Conservation (phyloP, 2,329 filamentous ascomycete species). For the Aulographum hederae region DNA sequence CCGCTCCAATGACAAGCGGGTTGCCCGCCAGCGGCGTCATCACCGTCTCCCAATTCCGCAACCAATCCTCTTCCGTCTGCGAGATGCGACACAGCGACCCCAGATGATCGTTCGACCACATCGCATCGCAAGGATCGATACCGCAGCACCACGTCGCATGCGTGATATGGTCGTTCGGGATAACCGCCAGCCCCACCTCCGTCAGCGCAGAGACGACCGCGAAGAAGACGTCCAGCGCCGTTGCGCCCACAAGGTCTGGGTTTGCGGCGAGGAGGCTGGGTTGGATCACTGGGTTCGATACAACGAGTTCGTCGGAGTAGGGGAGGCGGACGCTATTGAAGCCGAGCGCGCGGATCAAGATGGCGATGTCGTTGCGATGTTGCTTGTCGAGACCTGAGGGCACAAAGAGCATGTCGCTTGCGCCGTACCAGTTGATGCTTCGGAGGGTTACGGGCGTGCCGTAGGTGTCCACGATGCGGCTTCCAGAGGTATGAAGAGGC, state of each 20-base stretch:
- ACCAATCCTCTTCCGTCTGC: conserved; percentile 47
- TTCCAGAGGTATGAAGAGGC: conserved; percentile 25
- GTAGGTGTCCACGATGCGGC: conserved; percentile 39
- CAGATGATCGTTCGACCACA: conserved; percentile 48
- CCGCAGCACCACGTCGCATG: conserved; percentile 52
- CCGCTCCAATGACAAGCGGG: conserved; percentile 44
- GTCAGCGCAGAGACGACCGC: conserved; percentile 42
- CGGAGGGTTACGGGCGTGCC: conserved; percentile 42
- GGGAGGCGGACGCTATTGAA: conserved; percentile 55
- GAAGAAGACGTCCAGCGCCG: conserved; percentile 42
- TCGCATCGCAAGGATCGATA: conserved; percentile 46
- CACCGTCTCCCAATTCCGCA: conserved; percentile 45
- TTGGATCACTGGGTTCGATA: conserved; percentile 38
- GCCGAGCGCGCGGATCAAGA: conserved; percentile 39
- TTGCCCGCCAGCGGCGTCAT: conserved; percentile 42
- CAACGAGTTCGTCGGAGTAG: conserved; percentile 51
- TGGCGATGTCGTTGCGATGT: conserved; percentile 42
- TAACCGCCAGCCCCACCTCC: conserved; percentile 42
- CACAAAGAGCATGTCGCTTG: conserved; percentile 47
- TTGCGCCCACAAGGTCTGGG: conserved; percentile 20
- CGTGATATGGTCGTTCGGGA: conserved; percentile 56
- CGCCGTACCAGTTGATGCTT: conserved; percentile 55
- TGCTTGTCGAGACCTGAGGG: conserved; percentile 44
- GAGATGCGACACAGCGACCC: conserved; percentile 39
- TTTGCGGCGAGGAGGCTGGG: not conserved